Percentiles rank a stretch among this genome's conserved stretches.
phyloP scores from a whole-genome alignment of 2,329 filamentous ascomycete species.

The Fusarium bulbicola region DNA sequence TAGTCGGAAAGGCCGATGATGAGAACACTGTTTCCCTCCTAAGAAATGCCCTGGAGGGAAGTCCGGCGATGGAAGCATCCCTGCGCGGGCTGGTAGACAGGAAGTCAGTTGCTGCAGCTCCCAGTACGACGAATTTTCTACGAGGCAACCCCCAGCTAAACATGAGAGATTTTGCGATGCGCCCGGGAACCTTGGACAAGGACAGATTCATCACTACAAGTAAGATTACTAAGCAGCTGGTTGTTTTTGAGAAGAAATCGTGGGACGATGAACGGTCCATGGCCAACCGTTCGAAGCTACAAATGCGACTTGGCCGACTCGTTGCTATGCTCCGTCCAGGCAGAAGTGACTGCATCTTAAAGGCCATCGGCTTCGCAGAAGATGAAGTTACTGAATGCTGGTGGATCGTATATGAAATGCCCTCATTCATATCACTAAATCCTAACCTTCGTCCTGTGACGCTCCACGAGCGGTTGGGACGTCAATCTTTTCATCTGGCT shows the following conservation, averaged over 20 bases:
- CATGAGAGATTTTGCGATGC: not conserved
- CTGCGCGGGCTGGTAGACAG: not conserved
- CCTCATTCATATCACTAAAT: rapidly evolving
- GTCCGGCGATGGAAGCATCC: not conserved
- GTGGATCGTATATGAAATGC: not conserved
- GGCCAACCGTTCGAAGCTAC: not conserved
- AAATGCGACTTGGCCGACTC: not conserved
- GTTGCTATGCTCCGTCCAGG: not conserved
- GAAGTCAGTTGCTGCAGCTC: not conserved
- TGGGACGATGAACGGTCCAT: not conserved
- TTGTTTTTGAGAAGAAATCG: not conserved
- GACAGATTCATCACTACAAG: not conserved
- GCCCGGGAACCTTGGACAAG: rapidly evolving
- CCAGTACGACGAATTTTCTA: not conserved
- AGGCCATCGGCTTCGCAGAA: not conserved
- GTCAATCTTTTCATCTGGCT: not conserved
- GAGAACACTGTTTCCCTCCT: not conserved
- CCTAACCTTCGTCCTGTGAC: not conserved
- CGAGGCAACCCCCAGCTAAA: not conserved
- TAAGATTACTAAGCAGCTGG: not conserved
- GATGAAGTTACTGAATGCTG: not conserved
- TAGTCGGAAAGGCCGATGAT: not conserved
- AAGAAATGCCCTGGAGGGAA: not conserved
- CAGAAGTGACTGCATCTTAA: not conserved
- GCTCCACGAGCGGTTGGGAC: not conserved